These are phyloP conservation scores for Ceriops zippeliana DNA, from an alignment of 345 rosid species.

Conservation along the genomic window DNA sequence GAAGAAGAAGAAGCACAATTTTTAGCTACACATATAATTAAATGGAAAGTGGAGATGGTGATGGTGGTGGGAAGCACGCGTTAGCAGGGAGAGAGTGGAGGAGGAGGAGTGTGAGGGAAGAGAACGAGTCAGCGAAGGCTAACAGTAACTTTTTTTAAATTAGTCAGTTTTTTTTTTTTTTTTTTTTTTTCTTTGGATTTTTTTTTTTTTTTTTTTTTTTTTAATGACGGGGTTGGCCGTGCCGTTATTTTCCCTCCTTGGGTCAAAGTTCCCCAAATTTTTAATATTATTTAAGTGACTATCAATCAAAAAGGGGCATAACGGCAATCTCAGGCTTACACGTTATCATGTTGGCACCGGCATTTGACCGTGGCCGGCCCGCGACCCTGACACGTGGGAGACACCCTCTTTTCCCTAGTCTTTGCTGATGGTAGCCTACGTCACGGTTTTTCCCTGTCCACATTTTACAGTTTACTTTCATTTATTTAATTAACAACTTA, in stretches of 20 bases:
- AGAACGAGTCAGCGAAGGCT: slow-evolving; percentile 52
- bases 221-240: slow-evolving; percentile 8
- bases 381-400: slow-evolving; percentile 50
- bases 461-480: too few species aligned
- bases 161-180: too few species aligned
- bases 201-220: too few species aligned
- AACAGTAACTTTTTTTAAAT: slow-evolving; percentile 19
- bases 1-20: too few species aligned
- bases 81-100: neutral
- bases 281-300: neutral
- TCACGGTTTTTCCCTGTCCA: neutral
- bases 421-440: slow-evolving; percentile 25
- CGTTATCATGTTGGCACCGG: slow-evolving; percentile 70
- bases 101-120: neutral
- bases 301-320: neutral
- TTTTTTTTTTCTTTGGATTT: neutral
- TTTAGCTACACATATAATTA: too few species aligned
- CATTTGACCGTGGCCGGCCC: slow-evolving; percentile 76
- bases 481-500: too few species aligned
- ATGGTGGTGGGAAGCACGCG: slow-evolving; percentile 17
- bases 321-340: slow-evolving; percentile 40
- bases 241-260: neutral
- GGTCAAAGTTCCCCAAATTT: slow-evolving; percentile 48
- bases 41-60: too few species aligned
- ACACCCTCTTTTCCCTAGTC: slow-evolving; percentile 1